These are phyloP conservation scores for Oxytropis ochrocephala DNA, from an alignment of 306 rosid species.

Conservation along the genomic window DNA sequence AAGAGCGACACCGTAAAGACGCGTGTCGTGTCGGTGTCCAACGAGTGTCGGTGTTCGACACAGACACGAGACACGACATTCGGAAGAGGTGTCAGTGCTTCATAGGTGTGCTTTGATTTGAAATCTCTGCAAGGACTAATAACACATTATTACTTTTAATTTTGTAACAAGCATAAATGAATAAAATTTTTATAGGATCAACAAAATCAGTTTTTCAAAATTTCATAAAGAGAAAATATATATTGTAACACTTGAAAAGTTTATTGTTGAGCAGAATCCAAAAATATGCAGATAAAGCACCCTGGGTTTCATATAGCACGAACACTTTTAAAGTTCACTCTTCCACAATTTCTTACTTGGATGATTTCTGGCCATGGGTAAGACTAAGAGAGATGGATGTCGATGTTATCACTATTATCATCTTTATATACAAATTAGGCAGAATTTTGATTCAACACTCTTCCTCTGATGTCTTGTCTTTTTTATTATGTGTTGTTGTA, in stretches of 20 bases:
- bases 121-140: too few relatives aligned
- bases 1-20: too few relatives aligned
- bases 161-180: too few relatives aligned
- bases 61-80: too few relatives aligned
- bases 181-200: too few relatives aligned
- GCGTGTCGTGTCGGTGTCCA: too few relatives aligned
- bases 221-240: neutral
- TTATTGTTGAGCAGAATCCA: constrained; percentile 4
- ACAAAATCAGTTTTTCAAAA: too few relatives aligned
- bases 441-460: neutral
- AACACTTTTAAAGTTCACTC: constrained; percentile 18
- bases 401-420: neutral
- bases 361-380: constrained; percentile 43
- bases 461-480: neutral
- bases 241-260: neutral
- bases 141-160: too few relatives aligned
- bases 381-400: neutral
- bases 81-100: too few relatives aligned
- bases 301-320: constrained; percentile 26
- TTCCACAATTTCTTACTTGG: constrained; percentile 31
- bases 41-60: too few relatives aligned
- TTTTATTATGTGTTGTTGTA: neutral
- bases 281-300: constrained; percentile 20
- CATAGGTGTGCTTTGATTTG: too few relatives aligned
- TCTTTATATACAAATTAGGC: neutral